A percentile compares a stretch with the other conserved stretches of the same genome.
Evolutionary conservation across 2,329 filamentous ascomycete species (phyloP).

Genomic region (Grosmannia clavigera): DNA sequence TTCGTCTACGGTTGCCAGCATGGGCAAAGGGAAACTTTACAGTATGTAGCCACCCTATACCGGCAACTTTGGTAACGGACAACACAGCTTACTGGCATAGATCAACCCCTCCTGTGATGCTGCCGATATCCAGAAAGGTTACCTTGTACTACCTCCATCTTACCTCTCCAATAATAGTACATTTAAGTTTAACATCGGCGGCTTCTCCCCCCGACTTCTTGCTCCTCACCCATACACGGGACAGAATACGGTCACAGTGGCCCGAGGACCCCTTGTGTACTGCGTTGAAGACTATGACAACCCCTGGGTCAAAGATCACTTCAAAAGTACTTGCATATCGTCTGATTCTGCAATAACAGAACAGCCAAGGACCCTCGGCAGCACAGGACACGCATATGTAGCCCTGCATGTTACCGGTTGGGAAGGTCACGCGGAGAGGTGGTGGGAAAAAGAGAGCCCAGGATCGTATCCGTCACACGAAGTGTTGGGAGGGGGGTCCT

Average conservation of each 20-base stretch:
- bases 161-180: conserved; percentile 26
- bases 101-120: conserved; percentile 11
- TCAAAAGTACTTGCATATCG: conserved; percentile 29
- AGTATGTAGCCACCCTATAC: conserved; percentile 15
- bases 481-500: neutral
- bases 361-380: conserved; percentile 12
- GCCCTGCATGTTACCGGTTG: conserved; percentile 14
- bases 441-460: neutral
- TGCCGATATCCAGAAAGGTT: conserved; percentile 31
- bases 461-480: neutral
- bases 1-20: conserved; percentile 40
- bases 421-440: conserved; percentile 1
- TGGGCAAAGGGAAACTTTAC: conserved; percentile 29
- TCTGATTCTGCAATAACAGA: conserved; percentile 11
- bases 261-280: conserved; percentile 46
- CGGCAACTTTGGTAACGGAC: too few species aligned
- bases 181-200: conserved; percentile 31
- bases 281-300: conserved; percentile 50
- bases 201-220: conserved; percentile 34
- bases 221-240: conserved; percentile 43
- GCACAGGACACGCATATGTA: conserved; percentile 18
- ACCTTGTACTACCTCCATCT: conserved; percentile 29
- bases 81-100: neutral
- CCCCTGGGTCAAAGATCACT: conserved; percentile 40
- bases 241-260: conserved; percentile 40